These are phyloP conservation scores for Crithidia bombi DNA, from an alignment of 208 protist species.

Conservation along the genomic window DNA sequence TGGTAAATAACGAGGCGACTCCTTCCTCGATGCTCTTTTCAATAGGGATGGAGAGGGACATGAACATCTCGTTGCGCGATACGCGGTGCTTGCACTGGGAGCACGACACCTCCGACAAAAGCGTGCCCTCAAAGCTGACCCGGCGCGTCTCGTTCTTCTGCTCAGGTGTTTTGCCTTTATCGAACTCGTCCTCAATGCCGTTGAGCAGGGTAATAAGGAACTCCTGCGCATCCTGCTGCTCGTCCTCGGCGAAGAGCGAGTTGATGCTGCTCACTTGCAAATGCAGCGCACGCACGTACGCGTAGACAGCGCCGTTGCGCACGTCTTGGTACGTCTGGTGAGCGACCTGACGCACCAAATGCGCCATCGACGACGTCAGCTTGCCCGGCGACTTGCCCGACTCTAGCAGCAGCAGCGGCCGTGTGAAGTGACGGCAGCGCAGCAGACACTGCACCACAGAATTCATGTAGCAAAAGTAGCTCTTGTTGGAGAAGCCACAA, in stretches of 20 bases:
- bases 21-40: conserved; percentile 63
- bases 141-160: conserved; percentile 50
- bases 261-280: conserved; percentile 52
- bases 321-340: conserved; percentile 62
- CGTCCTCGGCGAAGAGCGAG: conserved; percentile 70
- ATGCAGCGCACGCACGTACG: conserved; percentile 47
- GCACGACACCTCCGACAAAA: conserved; percentile 72
- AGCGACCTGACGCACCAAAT: conserved; percentile 54
- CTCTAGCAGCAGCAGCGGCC: conserved; percentile 41
- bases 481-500: conserved; percentile 86
- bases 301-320: conserved; percentile 49
- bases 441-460: conserved; percentile 94
- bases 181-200: conserved; percentile 84
- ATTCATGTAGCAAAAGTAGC: conserved; percentile 98
- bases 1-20: conserved; percentile 53
- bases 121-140: conserved; percentile 75
- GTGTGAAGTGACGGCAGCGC: conserved; percentile 66
- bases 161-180: conserved; percentile 62
- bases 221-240: conserved; percentile 92
- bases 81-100: conserved; percentile 46
- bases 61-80: conserved; percentile 82
- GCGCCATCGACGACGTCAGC: conserved; percentile 49
- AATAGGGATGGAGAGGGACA: conserved; percentile 83
- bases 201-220: conserved; percentile 86
- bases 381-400: conserved; percentile 40